These are phyloP conservation scores for Erodium trifolium DNA, from an alignment of 441 rosid genomes.

Conservation along the genomic window DNA sequence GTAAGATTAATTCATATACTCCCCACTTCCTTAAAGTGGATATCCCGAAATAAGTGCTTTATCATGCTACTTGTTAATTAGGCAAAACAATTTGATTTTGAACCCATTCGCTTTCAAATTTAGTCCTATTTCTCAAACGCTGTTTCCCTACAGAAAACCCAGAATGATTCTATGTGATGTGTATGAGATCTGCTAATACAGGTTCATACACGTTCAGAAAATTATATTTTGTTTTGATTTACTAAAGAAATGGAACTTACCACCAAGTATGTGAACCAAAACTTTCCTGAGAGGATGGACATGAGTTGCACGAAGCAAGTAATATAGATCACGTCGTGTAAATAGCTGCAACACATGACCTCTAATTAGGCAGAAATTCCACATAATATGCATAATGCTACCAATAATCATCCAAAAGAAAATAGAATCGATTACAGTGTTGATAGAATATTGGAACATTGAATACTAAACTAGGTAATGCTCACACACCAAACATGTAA, in stretches of 20 bases:
- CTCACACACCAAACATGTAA: not conserved
- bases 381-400: not conserved
- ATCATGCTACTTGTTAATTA: too few species aligned
- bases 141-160: not conserved
- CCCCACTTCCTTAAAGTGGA: not conserved
- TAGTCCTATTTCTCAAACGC: not conserved
- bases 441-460: not conserved
- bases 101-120: not conserved
- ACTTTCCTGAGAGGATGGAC: constrained; percentile 69
- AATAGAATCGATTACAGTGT: constrained; percentile 9
- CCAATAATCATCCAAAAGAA: not conserved
- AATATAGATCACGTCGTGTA: constrained; percentile 69
- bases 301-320: constrained; percentile 70
- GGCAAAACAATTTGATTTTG: not conserved
- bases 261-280: constrained; percentile 73
- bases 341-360: constrained; percentile 42
- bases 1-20: not conserved
- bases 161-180: not conserved
- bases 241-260: constrained; percentile 34
- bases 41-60: not conserved
- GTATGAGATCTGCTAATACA: not conserved
- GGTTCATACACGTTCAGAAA: not conserved
- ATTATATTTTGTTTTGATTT: not conserved
- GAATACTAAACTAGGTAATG: not conserved
- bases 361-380: constrained; percentile 9